Base-by-base conservation (phyloP, 768 basidiomycete genomes). In the Podaxis carcinomalis region DNA sequence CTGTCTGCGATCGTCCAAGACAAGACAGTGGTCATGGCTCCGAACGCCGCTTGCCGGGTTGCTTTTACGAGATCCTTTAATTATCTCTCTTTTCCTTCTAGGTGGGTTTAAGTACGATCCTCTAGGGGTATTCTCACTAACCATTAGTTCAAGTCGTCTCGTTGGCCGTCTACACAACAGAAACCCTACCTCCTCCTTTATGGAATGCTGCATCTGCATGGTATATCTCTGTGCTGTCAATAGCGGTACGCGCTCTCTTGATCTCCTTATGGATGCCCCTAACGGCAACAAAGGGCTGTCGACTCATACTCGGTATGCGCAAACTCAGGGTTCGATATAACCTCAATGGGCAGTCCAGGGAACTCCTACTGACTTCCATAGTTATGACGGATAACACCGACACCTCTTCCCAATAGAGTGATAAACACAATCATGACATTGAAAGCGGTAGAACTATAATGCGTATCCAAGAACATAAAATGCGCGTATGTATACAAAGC, bases 121-220 rank as follows among this genome's bases (percentile, higher is more conserved):
- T 28, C 27, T 28, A 28, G 27, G 1, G 27, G 27, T 28, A 28
- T 28, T 5, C 5, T 27, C 1, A 27, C 5, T 27, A 27, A 6
- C 27, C 6, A 1, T 27, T 27, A 27, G 27, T 6, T 5, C 27
- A 23, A 65, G 66, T 50, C 23, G 6, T 67, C 21, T 25, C 64
- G 21, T 54, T 54, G 11, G 52, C 61, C n/a, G 42, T 65, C 23
- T 55, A 62, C 27, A 21, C 56, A n/a, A 27, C 63, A 5, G 59
- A 54, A 10, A 53, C 54, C 1, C 19, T 63, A 5, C 58, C 60
- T 11, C 19, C 14, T 3, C 39, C 21, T 11, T 25, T 57, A 11
- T 62, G 65, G 51, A 60, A 63, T 21, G 63, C 66, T 14, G 59
- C 56, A 16, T 57, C 56, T 44, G 59, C 66, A 63, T 66, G 65